Conservation (phyloP, 306 rosid species). For the Lathyrus tuberosus region DNA sequence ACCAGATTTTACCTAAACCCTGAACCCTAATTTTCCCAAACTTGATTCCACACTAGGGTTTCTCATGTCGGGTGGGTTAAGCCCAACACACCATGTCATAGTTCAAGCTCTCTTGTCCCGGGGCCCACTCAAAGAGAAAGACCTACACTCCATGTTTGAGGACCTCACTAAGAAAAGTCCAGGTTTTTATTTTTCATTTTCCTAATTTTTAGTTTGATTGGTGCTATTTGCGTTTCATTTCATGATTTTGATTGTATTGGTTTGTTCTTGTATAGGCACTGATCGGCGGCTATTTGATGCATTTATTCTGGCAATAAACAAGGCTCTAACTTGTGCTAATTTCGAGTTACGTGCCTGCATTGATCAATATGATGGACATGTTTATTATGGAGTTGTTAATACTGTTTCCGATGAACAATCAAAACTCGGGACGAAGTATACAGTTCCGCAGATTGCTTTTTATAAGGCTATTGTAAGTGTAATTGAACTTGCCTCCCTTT, state of each 20-base stretch:
- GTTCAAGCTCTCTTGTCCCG: slow-evolving; percentile 86
- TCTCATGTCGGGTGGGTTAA: slow-evolving; percentile 60
- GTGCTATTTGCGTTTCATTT: background rate
- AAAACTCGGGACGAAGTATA: slow-evolving; percentile 80
- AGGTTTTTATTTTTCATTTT: slow-evolving; percentile 50
- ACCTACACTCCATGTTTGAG: slow-evolving; percentile 62
- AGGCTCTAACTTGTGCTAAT: slow-evolving; percentile 77
- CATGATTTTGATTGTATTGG: slow-evolving; percentile 27
- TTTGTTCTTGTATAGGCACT: slow-evolving; percentile 49
- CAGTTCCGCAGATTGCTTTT: slow-evolving; percentile 87
- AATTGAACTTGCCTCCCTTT: slow-evolving; percentile 25
- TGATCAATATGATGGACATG: slow-evolving; percentile 76
- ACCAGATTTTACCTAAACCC: background rate
- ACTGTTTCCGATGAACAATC: slow-evolving; percentile 86
- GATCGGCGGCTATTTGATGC: slow-evolving; percentile 57
- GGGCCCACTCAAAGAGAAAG: slow-evolving; percentile 73
- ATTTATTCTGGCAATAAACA: slow-evolving; percentile 78
- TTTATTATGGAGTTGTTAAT: slow-evolving; percentile 88
- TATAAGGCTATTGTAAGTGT: slow-evolving; percentile 87
- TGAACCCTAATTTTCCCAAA: slow-evolving; percentile 17
- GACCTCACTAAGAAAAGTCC: slow-evolving; percentile 71
- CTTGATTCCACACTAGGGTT: slow-evolving; percentile 41
- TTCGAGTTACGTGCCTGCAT: slow-evolving; percentile 82
- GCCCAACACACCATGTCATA: slow-evolving; percentile 65
- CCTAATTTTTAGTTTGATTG: too few species aligned